phyloP scores from a whole-genome alignment of 768 basidiomycete species.

The Aureoboletus auriporus region DNA sequence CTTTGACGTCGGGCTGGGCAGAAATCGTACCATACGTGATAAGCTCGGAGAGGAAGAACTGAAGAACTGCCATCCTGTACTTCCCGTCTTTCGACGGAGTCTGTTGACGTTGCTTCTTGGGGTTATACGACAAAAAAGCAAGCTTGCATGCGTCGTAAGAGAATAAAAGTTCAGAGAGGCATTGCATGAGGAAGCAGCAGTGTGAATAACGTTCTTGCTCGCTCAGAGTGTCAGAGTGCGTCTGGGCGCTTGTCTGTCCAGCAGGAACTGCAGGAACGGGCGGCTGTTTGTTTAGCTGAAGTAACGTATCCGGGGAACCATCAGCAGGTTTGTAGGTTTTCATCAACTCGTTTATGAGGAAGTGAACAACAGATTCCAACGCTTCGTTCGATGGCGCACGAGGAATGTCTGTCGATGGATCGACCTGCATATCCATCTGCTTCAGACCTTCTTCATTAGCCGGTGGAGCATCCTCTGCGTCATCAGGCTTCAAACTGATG shows the following conservation, averaged over 20 bases:
- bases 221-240: conserved; percentile 9
- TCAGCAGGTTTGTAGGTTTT: conserved; percentile 50
- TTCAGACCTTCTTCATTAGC: conserved; percentile 14
- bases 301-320: conserved; percentile 14
- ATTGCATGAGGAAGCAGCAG: conserved; percentile 85
- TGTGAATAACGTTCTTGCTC: conserved; percentile 43
- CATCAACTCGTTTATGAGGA: conserved; percentile 70
- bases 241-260: conserved; percentile 17
- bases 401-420: conserved; percentile 29
- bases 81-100: conserved; percentile 69
- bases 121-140: conserved; percentile 76
- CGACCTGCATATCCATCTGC: conserved; percentile 58
- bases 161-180: conserved; percentile 85
- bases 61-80: conserved; percentile 61
- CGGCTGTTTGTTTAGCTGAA: conserved; percentile 15
- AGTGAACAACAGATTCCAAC: conserved; percentile 60
- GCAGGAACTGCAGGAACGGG: background rate
- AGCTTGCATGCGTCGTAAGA: conserved; percentile 92
- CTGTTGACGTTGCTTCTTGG: conserved; percentile 52
- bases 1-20: conserved; percentile 53
- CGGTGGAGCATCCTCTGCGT: conserved; percentile 8
- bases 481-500: conserved; percentile 52
- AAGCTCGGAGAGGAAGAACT: conserved; percentile 80
- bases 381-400: conserved; percentile 36
- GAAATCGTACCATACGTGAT: conserved; percentile 73